Conservation (phyloP, 2,329 filamentous ascomycete species). For the Aspergillus unguis region DNA sequence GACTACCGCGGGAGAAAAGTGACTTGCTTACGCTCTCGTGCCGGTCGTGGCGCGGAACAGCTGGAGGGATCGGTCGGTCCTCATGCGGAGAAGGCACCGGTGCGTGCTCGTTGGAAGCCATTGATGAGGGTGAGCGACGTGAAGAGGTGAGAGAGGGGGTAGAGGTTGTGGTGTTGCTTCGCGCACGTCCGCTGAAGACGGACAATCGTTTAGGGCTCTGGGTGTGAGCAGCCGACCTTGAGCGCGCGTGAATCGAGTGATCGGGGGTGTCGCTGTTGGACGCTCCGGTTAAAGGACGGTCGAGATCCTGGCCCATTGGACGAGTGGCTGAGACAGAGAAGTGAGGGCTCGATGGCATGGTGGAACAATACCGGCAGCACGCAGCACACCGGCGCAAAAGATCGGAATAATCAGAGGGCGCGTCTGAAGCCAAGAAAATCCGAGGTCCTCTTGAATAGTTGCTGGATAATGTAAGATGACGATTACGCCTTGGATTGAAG, state of each 20-base stretch:
- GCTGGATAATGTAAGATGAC: neutral
- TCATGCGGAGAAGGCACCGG: conserved; percentile 31
- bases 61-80: conserved; percentile 28
- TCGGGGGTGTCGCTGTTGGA: conserved; percentile 33
- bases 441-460: no score
- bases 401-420: neutral
- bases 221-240: conserved; percentile 34
- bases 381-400: neutral
- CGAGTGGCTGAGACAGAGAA: conserved; percentile 12
- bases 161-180: conserved; percentile 51
- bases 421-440: neutral
- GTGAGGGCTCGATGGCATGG: conserved; percentile 15
- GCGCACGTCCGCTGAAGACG: conserved; percentile 39
- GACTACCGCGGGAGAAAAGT: conserved; percentile 43
- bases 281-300: conserved; percentile 31
- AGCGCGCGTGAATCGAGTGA: conserved; percentile 34
- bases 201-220: conserved; percentile 40
- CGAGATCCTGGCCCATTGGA: conserved; percentile 20
- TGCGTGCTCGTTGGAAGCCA: conserved; percentile 35
- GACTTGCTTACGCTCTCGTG: conserved; percentile 39
- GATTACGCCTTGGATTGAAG: conserved; percentile 17
- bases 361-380: conserved; percentile 6
- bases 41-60: conserved; percentile 31
- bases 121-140: conserved; percentile 43
- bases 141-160: conserved; percentile 51